phyloP scores from a whole-genome alignment of 257 asterid species.

The Paraleonurus japonicus region DNA sequence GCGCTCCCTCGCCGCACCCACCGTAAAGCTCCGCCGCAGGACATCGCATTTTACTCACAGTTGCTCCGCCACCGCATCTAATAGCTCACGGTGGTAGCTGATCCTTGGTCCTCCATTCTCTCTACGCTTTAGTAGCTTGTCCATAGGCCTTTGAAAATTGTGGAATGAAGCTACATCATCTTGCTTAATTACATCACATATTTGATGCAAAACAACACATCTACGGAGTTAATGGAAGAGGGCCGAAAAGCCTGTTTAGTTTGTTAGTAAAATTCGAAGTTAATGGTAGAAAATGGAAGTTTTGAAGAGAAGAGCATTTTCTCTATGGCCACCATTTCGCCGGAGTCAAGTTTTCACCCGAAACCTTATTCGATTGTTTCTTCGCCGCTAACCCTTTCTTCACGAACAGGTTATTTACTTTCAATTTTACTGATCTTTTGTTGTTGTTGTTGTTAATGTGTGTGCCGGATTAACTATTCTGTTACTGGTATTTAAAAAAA shows the following conservation, averaged over 20 bases:
- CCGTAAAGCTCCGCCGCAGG: neutral
- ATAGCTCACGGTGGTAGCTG: neutral
- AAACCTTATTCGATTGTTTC: constrained; percentile 13
- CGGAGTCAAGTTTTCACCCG: constrained; percentile 15
- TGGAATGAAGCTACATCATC: neutral
- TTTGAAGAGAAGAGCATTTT: constrained; percentile 24
- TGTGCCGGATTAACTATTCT: neutral
- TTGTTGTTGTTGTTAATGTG: neutral
- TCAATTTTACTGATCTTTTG: neutral
- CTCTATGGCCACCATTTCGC: constrained; percentile 24
- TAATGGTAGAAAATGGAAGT: constrained; percentile 14
- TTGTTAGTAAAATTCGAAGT: neutral
- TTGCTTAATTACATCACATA: neutral
- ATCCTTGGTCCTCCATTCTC: neutral
- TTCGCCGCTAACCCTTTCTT: constrained; percentile 18
- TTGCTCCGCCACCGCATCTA: neutral
- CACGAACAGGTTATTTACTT: constrained; percentile 27
- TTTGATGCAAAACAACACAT: neutral
- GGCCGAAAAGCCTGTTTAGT: neutral
- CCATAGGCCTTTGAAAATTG: neutral
- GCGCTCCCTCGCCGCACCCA: neutral
- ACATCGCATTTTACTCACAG: neutral
- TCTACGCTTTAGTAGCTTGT: neutral
- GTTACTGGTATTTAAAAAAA: neutral
- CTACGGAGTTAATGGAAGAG: neutral